Base-by-base conservation (phyloP, 1,284 basidiomycete species). In the Inonotus obliquus region DNA sequence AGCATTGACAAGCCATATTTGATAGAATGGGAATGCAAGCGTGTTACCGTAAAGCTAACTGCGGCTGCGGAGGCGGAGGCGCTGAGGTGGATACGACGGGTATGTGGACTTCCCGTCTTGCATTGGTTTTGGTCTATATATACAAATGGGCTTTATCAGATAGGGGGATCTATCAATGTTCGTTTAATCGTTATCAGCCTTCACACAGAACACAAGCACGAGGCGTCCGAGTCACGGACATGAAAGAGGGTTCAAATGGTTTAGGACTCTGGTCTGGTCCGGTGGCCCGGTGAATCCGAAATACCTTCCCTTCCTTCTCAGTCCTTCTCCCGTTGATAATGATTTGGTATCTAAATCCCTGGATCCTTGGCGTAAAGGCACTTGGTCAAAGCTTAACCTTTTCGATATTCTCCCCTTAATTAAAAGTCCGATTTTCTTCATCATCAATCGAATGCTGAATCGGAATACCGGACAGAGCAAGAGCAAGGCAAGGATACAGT, bases 1-100 rank as follows among this genome's bases (percentile, higher is more conserved):
- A 29, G 53, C 53, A 54, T 10, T 29, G n/a, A 44, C 57, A 58
- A 21, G 57, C 57, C 57, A 58, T 58, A 32, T 41, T 44, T 11
- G 29, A 13, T 44, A 57, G 55, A 19, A 23, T 13, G 37, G 4
- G 14, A 23, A 14, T 57, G 39, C 29, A 21, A 21, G n/a, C n/a
- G n/a, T n/a, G n/a, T n/a, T n/a, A n/a, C n/a, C n/a, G n/a, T n/a
- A n/a, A n/a, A n/a, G n/a, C n/a, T n/a, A n/a, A n/a, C n/a, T n/a
- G n/a, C n/a, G n/a, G n/a, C n/a, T n/a, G n/a, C n/a, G n/a, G n/a
- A n/a, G n/a, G n/a, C n/a, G n/a, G n/a, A n/a, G n/a, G n/a, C n/a
- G n/a, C n/a, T 3, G 38, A 10, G 19, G 23, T 44, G 41, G 41
- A n/a, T 9, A n/a, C 17, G 19, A 21, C 45, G 23, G 32, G 9